Percentiles rank a stretch among this genome's conserved stretches.
These are phyloP conservation scores for Mycena chlorophos DNA, from an alignment of 768 basidiomycete species.

Conservation along the genomic window DNA sequence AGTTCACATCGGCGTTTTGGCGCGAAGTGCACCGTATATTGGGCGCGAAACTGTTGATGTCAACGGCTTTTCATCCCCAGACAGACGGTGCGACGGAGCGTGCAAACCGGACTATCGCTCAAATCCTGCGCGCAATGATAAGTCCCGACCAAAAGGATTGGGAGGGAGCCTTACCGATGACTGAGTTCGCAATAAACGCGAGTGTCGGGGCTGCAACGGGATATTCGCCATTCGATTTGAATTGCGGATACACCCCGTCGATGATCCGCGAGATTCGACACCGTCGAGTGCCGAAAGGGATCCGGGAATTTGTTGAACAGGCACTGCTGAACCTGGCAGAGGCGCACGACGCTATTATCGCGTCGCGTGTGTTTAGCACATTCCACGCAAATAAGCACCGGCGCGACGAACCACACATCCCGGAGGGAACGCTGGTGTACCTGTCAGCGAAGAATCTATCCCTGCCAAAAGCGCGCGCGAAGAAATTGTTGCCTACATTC, in stretches of 20 bases:
- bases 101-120: slow-evolving; percentile 32
- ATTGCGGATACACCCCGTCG: slow-evolving; percentile 28
- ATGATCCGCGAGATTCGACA: slow-evolving; percentile 17
- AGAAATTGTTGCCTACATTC: slow-evolving; percentile 38
- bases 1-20: slow-evolving; percentile 5
- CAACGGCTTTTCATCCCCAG: slow-evolving; percentile 43
- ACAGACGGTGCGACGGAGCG: slow-evolving; percentile 42
- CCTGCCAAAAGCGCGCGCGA: slow-evolving; percentile 33
- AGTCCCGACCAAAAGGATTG: slow-evolving; percentile 24
- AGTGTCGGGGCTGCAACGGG: slow-evolving; percentile 31
- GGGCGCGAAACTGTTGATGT: slow-evolving; percentile 35
- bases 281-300: slow-evolving; percentile 15
- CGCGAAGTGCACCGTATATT: slow-evolving; percentile 15
- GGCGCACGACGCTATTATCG: slow-evolving; percentile 42
- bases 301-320: slow-evolving; percentile 27
- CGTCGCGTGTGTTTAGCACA: slow-evolving; percentile 29
- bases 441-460: slow-evolving; percentile 38
- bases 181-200: slow-evolving; percentile 25
- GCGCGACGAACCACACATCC: slow-evolving; percentile 14
- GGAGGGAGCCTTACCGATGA: neutral
- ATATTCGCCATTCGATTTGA: slow-evolving; percentile 36
- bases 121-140: slow-evolving; percentile 32
- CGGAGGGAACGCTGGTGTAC: slow-evolving; percentile 32
- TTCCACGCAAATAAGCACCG: slow-evolving; percentile 30
- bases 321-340: slow-evolving; percentile 26